Base-by-base conservation (phyloP, 176 grass and related monocot genomes). In the Eragrostis curvula region DNA sequence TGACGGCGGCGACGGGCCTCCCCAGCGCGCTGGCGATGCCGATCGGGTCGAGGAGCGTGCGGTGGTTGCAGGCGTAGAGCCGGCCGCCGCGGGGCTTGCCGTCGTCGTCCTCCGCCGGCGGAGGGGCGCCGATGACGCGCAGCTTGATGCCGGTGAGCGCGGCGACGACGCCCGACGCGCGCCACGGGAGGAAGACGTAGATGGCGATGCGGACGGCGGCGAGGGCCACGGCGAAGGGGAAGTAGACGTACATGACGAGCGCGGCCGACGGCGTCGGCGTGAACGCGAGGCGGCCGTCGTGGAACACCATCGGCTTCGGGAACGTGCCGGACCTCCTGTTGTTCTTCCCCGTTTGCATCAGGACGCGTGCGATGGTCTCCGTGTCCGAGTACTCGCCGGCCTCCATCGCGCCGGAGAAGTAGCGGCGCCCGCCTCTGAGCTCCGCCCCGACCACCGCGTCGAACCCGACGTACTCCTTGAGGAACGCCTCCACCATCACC, bases 21-120 rank as follows among this genome's bases (percentile, higher is more conserved):
- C 79, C 42, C 44, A 91, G 63, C 32, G 88, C 83, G 21, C 64
- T 74, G 56, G 94, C 90, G 47, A 96, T 71, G 77, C 87, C 89
- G 11, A 96, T 47, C 18, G 90, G 83, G 55, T 96, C 90, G 30
- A 96, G 83, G 4, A 96, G 94, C 61, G 88, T 96, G 25, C 90
- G 80, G 82, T 96, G 94, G 81, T 96, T 93, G 88, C 90, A 93
- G 41, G 87, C 71, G 84, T 88, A 93, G 69, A 96, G 81, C 17
- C 68, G 61, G 0, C 80, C 76, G 36, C 40, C 72, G 68, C n/a
- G n/a, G n/a, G n/a, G n/a, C n/a, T n/a, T n/a, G n/a, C n/a, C n/a
- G n/a, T n/a, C n/a, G n/a, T n/a, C n/a, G n/a, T n/a, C n/a, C n/a
- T n/a, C 15, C 21, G 17, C 20, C 40, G 27, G 28, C 2, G 81